Evolutionary conservation across 2,329 filamentous ascomycete species (phyloP), one percentile per base, ranked within the genome.

Genomic region (Myotisia sp.): DNA sequence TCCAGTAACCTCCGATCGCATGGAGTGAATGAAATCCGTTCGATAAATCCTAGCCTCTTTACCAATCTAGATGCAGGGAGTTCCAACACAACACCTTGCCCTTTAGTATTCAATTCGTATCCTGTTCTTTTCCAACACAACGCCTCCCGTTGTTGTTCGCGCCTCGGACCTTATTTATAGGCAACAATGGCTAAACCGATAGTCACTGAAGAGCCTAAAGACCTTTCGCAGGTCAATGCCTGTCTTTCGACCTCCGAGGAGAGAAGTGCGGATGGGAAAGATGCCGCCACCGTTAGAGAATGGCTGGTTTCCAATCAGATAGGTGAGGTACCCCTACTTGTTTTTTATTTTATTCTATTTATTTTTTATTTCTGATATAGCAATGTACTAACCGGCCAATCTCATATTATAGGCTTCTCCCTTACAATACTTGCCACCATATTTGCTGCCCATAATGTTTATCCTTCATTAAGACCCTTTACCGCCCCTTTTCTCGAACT

Each of bases 401-500:
- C 4, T 23, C 7, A 2, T 14, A 19, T 29, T 12, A n/a, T 19
- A 85, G 85, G 83, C 40, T 73, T 94, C 45, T 83, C 84, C 8
- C 69, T 90, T 56, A 93, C 92, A 55, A 75, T 90, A 38, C 65
- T 94, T 43, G 74, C 83, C 37, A 75, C 92, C 44, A 74, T 94
- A 44, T 74, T 79, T 54, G 74, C 92, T 44, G 75, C 82, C 37
- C 84, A 94, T 62, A 63, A 76, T 48, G 76, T 79, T 51, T 84
- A 93, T 53, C 85, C 87, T 33, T 78, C 77, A 48, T 74, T 85
- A 31, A 74, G 83, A 44, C 64, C 70, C 34, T 75, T 80, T 50
- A 92, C 85, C n/a, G 68, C 70, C 50, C 90, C 86, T 47, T 93
- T 93, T 65, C 85, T 92, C 61, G 71, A 74, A 37, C 70, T 94